phyloP scores from a whole-genome alignment of 345 rosid genomes.

The Draba incana region DNA sequence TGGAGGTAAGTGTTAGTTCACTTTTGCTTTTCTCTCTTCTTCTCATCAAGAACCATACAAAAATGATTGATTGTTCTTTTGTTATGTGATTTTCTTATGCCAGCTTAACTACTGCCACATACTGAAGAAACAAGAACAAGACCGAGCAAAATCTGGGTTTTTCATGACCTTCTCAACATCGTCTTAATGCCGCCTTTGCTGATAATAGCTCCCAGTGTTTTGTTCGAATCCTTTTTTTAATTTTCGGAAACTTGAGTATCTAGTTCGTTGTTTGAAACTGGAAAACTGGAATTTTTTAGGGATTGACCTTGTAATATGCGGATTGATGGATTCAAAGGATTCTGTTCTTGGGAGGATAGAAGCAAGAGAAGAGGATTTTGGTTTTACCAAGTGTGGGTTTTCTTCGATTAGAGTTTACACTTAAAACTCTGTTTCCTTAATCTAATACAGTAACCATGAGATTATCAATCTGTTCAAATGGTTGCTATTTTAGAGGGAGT shows the following conservation, averaged over 20 bases:
- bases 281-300: too few species aligned
- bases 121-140: slow-evolving; percentile 61
- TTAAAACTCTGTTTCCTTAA: too few species aligned
- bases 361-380: too few species aligned
- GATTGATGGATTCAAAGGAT: neutral
- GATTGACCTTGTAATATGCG: too few species aligned
- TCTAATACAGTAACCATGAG: too few species aligned
- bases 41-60: slow-evolving; percentile 2
- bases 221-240: neutral
- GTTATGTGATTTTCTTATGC: slow-evolving; percentile 34
- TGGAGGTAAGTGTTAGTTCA: slow-evolving; percentile 78
- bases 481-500: too few species aligned
- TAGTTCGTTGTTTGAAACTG: neutral
- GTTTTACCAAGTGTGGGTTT: too few species aligned
- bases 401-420: too few species aligned
- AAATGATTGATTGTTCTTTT: slow-evolving; percentile 5
- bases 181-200: too few species aligned
- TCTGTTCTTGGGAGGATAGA: neutral
- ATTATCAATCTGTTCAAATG: too few species aligned
- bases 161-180: slow-evolving; percentile 50
- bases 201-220: neutral
- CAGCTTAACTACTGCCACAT: slow-evolving; percentile 79
- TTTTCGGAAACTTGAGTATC: slow-evolving; percentile 13
- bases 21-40: neutral
- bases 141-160: slow-evolving; percentile 64